Evolutionary conservation across 768 basidiomycete species (phyloP).

Genomic region (Gautieria morchelliformis): DNA sequence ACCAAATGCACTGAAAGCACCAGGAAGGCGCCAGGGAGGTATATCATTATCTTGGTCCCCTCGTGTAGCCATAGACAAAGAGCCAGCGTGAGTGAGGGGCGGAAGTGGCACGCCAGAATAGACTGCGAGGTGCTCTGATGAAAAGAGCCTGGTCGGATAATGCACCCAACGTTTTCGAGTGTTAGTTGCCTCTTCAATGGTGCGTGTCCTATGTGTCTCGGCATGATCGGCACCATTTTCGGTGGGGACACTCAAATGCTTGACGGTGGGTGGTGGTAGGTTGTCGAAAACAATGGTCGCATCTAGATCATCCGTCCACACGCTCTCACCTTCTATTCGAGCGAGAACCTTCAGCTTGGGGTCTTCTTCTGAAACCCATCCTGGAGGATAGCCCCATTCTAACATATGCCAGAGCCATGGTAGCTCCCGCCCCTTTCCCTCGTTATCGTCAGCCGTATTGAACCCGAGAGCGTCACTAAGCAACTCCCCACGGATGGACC

Average conservation of each 20-base stretch:
- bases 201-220: background rate
- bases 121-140: constrained; percentile 42
- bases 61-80: constrained; percentile 10
- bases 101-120: constrained; percentile 36
- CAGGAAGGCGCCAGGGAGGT: constrained; percentile 10
- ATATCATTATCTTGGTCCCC: background rate
- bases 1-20: constrained; percentile 9
- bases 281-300: constrained; percentile 28
- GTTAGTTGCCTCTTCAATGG: background rate
- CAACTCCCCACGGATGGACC: constrained; percentile 38
- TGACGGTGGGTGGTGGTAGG: constrained; percentile 28
- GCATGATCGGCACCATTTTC: constrained; percentile 10
- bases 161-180: constrained; percentile 44
- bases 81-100: constrained; percentile 14
- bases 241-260: constrained; percentile 10
- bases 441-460: constrained; percentile 21
- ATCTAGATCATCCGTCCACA: constrained; percentile 12
- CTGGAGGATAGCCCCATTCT: constrained; percentile 70
- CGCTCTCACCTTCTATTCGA: constrained; percentile 30
- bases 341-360: constrained; percentile 41
- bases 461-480: constrained; percentile 48
- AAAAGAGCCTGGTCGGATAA: constrained; percentile 54
- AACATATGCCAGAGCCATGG: constrained; percentile 56
- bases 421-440: constrained; percentile 22
- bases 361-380: constrained; percentile 47